Evolutionary conservation across 1,139 yeast species (phyloP).

Genomic region (Taphrina flavorubra): DNA sequence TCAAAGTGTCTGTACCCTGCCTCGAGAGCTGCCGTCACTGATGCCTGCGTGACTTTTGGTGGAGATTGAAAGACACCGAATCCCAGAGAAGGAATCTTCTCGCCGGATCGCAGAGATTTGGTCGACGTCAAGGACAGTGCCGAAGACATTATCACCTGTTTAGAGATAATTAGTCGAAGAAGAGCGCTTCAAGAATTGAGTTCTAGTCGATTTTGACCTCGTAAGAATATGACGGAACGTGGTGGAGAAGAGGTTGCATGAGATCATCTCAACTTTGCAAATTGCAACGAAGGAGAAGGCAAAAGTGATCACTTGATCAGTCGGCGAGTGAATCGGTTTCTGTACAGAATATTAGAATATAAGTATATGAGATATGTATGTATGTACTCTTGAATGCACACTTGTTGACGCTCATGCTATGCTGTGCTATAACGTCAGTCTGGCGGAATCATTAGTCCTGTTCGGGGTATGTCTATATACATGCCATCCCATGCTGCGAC

Average conservation of each 20-base stretch:
- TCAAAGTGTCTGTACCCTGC: conserved; percentile 56
- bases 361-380: too few relatives aligned
- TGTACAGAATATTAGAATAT: too few relatives aligned
- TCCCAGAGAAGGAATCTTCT: conserved; percentile 58
- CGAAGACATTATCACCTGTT: not conserved
- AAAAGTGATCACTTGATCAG: not conserved
- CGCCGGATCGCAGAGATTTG: conserved; percentile 1
- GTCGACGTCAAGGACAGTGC: conserved; percentile 9
- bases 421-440: too few relatives aligned
- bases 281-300: not conserved
- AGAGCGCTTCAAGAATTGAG: not conserved
- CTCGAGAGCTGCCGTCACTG: conserved; percentile 52
- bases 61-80: conserved; percentile 61
- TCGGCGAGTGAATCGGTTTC: too few relatives aligned
- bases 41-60: conserved; percentile 51
- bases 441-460: conserved; percentile 2
- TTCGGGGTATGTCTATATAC: conserved; percentile 27
- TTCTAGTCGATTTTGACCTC: too few relatives aligned
- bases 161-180: not conserved
- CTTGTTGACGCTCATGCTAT: too few relatives aligned
- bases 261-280: not conserved
- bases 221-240: too few relatives aligned
- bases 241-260: not conserved
- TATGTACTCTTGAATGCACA: too few relatives aligned
- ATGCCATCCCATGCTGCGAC: conserved; percentile 37